Evolutionary conservation across 805 yeast species (phyloP), one percentile per base, ranked within the genome.

Genomic region (Lipomyces mesembrius): DNA sequence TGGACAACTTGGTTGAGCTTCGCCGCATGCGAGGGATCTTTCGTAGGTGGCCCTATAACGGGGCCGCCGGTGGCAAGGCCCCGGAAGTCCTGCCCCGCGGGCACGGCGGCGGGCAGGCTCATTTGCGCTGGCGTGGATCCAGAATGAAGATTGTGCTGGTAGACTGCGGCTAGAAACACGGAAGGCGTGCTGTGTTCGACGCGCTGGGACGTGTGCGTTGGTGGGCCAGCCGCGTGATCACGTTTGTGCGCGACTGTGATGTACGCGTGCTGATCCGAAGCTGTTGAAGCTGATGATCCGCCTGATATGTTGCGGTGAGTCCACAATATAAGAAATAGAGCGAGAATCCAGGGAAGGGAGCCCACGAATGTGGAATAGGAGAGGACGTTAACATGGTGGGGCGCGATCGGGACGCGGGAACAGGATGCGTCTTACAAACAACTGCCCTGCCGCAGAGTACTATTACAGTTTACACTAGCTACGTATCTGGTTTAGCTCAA

Each of bases 1-100:
- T 69, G 72, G 53, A 69, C 43, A 17, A 69, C 53, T 64, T 69
- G 72, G 54, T 61, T 60, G 46, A 69, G 60, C 63, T 64, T 57
- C 32, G 57, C 32, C 9, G 59, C 43, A 27, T 43, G 62, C 46
- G 52, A 53, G 6, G 63, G 61, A 20, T 60, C 63, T 34, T 60
- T 34, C 49, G 61, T 20, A 37, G 27, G 34, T 25, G 55, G n/a
- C n/a, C 27, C 34, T 4, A 29, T 25, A 14, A 25, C 34, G 55
- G 55, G 55, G 49, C 49, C 49, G 11, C 22, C 3, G 49, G 49
- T n/a, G 49, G 49, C 49, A 43, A n/a, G 49, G 49, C 49, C 49
- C 22, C 49, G 49, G 17, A 52, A 25, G 22, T 52, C 55, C 34
- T 52, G 55, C 27, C 55, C 55, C 17, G 55, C 55, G 34, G 55